Percentiles rank a stretch among this genome's conserved stretches.
Conservation (phyloP, 768 basidiomycete genomes). For the Xerocomus brunneocitrinus region DNA sequence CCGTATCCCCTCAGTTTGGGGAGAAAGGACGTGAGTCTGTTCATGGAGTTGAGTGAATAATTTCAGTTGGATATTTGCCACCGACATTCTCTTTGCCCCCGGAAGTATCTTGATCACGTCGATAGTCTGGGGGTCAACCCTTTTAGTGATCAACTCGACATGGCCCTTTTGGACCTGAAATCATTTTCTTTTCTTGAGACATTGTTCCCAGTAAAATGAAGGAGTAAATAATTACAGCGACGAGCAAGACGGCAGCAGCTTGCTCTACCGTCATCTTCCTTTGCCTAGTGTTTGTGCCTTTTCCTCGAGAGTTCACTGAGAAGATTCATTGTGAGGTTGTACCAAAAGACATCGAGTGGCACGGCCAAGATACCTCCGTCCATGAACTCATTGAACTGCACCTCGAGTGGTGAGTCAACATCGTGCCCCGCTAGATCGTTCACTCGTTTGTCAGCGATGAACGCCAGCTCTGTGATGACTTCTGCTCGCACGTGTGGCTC, state of each 20-base stretch:
- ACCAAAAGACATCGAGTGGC: background rate
- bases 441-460: slow-evolving; percentile 13
- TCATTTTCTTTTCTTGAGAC: background rate
- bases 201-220: background rate
- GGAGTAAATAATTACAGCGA: slow-evolving; percentile 10
- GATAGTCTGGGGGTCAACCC: slow-evolving; percentile 12
- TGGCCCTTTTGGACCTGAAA: slow-evolving; percentile 26
- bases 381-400: slow-evolving; percentile 26
- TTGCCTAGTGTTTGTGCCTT: slow-evolving; percentile 14
- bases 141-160: slow-evolving; percentile 17
- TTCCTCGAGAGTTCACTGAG: slow-evolving; percentile 25
- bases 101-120: slow-evolving; percentile 25
- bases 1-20: slow-evolving; percentile 29
- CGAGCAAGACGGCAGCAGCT: slow-evolving; percentile 23
- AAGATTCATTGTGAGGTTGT: background rate
- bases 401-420: slow-evolving; percentile 14
- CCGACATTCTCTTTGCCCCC: slow-evolving; percentile 20
- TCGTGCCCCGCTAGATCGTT: background rate
- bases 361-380: slow-evolving; percentile 16
- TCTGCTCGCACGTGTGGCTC: slow-evolving; percentile 11
- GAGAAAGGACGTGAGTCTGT: slow-evolving; percentile 25
- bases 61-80: background rate
- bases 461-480: slow-evolving; percentile 26
- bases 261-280: slow-evolving; percentile 21
- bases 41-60: background rate